phyloP scores from a whole-genome alignment of 257 asterid species.

The Verbascum thapsus region DNA sequence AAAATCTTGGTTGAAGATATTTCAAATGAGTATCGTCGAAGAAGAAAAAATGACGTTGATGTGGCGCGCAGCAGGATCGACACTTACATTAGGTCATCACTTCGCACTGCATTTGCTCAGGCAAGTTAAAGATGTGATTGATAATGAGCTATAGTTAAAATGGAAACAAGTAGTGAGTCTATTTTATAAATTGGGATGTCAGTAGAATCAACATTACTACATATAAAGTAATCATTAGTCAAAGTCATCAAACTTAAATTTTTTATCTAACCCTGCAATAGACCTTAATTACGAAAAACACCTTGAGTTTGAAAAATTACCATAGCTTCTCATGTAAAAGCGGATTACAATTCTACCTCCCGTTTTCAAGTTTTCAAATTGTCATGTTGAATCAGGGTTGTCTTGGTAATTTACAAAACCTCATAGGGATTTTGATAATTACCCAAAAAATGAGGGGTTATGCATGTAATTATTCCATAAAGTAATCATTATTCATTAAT shows the following conservation, averaged over 20 bases:
- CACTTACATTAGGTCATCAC: constrained; percentile 92
- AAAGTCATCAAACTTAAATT: background rate
- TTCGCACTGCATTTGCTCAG: constrained; percentile 99
- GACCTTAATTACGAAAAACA: too few relatives aligned
- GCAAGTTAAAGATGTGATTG: constrained; percentile 53
- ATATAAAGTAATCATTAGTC: background rate
- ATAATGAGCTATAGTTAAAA: constrained; percentile 23
- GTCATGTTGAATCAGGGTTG: too few relatives aligned
- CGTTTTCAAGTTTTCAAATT: too few relatives aligned
- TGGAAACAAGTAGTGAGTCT: constrained; percentile 16
- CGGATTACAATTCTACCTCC: background rate
- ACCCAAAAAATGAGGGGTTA: too few relatives aligned
- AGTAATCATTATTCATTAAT: constrained; percentile 8
- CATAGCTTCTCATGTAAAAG: background rate
- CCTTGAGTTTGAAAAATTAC: too few relatives aligned
- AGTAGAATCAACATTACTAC: constrained; percentile 1
- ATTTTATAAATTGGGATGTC: constrained; percentile 1
- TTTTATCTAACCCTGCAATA: too few relatives aligned
- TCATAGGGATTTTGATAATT: too few relatives aligned
- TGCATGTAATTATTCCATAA: too few relatives aligned
- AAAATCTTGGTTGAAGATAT: constrained; percentile 92
- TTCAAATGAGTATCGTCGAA: constrained; percentile 87
- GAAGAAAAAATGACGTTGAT: constrained; percentile 88
- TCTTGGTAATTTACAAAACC: too few relatives aligned
- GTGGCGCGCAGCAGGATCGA: constrained; percentile 93